These are phyloP conservation scores for Penicillium paxilli DNA, from an alignment of 495 filamentous ascomycete genomes.

Conservation along the genomic window DNA sequence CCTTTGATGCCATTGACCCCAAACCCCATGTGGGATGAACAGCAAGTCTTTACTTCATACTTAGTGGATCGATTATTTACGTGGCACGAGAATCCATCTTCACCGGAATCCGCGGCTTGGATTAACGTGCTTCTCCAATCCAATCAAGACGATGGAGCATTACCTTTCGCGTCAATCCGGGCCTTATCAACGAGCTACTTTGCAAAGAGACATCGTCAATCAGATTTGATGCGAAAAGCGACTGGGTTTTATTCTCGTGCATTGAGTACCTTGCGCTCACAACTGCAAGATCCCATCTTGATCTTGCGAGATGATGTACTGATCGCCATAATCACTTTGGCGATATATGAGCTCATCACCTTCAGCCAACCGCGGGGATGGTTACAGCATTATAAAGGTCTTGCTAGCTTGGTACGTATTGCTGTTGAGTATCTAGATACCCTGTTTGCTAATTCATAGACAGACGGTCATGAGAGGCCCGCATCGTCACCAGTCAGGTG, in stretches of 20 bases:
- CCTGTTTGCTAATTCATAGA: not conserved
- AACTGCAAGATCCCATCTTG: constrained; percentile 3
- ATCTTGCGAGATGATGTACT: constrained; percentile 13
- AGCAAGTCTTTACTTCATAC: constrained; percentile 5
- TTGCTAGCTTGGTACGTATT: constrained; percentile 12
- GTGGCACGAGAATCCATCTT: constrained; percentile 10
- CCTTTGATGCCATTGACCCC: constrained; percentile 1
- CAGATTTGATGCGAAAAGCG: constrained; percentile 5
- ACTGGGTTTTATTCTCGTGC: constrained; percentile 11
- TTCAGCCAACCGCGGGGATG: constrained; percentile 15
- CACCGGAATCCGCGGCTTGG: constrained; percentile 12
- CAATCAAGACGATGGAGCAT: not conserved
- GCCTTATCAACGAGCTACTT: constrained; percentile 16
- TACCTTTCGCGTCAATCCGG: constrained; percentile 8
- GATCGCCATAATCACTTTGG: constrained; percentile 14
- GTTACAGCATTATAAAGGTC: constrained; percentile 19
- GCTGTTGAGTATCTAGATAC: not conserved
- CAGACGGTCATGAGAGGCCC: constrained; percentile 20
- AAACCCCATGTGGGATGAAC: constrained; percentile 13
- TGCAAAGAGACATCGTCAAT: constrained; percentile 10
- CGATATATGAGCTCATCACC: constrained; percentile 16
- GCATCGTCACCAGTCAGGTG: constrained; percentile 12
- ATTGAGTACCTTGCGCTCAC: constrained; percentile 4
- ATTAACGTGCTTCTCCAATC: constrained; percentile 1
- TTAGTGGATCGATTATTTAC: constrained; percentile 14